Evolutionary conservation across 176 grass and related monocot genomes (phyloP).

Genomic region (Zoysia japonica): DNA sequence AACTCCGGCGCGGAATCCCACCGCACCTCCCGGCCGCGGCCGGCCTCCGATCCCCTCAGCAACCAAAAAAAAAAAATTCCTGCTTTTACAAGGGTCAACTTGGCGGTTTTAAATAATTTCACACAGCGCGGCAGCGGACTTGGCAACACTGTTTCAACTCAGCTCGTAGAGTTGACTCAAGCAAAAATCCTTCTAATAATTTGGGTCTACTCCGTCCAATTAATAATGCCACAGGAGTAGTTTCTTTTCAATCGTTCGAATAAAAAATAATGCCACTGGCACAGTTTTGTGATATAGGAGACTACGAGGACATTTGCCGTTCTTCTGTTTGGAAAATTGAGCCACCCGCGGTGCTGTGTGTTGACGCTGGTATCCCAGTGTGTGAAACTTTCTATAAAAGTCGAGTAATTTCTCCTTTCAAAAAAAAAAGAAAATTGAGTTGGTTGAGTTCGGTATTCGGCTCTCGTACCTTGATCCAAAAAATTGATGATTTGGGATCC

Average conservation of each 20-base stretch:
- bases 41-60: not conserved
- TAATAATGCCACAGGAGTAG: slow-evolving; percentile 26
- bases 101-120: slow-evolving; percentile 48
- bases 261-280: not conserved
- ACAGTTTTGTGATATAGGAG: not conserved
- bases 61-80: not conserved
- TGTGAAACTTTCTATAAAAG: too few relatives aligned
- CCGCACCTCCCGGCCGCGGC: slow-evolving; percentile 12
- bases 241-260: not conserved
- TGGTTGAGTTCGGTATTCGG: not conserved
- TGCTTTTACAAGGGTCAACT: slow-evolving; percentile 44
- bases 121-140: slow-evolving; percentile 35
- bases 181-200: slow-evolving; percentile 21
- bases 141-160: slow-evolving; percentile 25
- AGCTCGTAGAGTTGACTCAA: slow-evolving; percentile 37
- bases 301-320: not conserved
- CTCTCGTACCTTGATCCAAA: slow-evolving; percentile 1
- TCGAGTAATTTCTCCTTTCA: too few relatives aligned
- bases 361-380: not conserved
- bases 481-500: not conserved
- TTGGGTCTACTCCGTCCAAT: slow-evolving; percentile 44
- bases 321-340: slow-evolving; percentile 14
- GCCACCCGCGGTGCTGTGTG: not conserved
- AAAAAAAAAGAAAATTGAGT: too few relatives aligned
- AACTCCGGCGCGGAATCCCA: slow-evolving; percentile 49